Evolutionary conservation across 1,284 basidiomycete species (phyloP), one percentile per base, ranked within the genome.

Genomic region (Trichosporon inkin): DNA sequence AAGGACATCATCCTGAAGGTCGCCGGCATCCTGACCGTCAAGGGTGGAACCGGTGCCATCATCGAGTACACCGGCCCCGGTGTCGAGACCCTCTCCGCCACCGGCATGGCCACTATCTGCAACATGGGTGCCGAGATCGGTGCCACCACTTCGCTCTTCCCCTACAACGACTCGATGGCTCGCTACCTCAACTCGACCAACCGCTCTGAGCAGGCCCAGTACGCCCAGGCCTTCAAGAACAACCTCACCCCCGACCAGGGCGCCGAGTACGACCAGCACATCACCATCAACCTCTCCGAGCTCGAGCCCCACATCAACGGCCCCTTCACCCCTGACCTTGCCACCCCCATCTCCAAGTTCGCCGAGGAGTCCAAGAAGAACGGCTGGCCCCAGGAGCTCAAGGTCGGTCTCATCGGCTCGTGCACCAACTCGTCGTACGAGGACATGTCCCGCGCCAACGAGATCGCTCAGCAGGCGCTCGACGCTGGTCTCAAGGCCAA

Each of bases 51-150:
- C 71, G 93, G 93, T 70, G 92, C 92, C 63, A 96, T 97, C 73
- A 91, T 97, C 68, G 94, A 96, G 79, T 97, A 96, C 83, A 87
- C 82, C 70, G 93, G 93, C 67, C 80, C 91, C 70, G 95, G 95
- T 85, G 90, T 99, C 70, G 89, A 95, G 78, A 91, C 91, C 35
- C 86, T 99, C 67, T 97, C 94, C 54, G 92, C 90, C 85, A 99
- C 95, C 53, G 96, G 95, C 82, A 98, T 98, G 95, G 96, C 91
- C 62, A 99, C 95, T 56, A 79, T 79, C 74, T 98, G 95, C 81
- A 99, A 98, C 87, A 99, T 98, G 95, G 96, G 96, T 85, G 96
- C 96, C 74, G 95, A 99, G 82, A 98, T 99, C 73, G 95, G 96
- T 79, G 95, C 95, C 55, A 99, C 95, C 44, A 98, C 96, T 56